Evolutionary conservation across 768 basidiomycete genomes (phyloP).

Genomic region (Phlebiopsis flavidoalba): DNA sequence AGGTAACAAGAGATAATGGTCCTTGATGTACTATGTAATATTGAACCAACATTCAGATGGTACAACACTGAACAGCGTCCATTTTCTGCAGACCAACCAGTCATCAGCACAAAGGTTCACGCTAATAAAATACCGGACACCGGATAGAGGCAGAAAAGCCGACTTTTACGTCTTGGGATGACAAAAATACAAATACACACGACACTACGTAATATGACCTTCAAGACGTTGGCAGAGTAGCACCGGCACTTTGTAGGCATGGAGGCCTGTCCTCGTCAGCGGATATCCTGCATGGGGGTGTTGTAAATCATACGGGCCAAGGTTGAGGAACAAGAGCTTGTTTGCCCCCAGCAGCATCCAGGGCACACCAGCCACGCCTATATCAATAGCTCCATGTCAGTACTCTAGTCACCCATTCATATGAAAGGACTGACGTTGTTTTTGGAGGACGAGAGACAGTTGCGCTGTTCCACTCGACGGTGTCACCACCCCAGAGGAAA

Average conservation of each 20-base stretch:
- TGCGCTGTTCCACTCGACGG: slow-evolving; percentile 51
- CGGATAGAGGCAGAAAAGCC: neutral
- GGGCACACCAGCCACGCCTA: slow-evolving; percentile 57
- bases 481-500: slow-evolving; percentile 54
- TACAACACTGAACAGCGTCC: too few species aligned
- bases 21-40: too few species aligned
- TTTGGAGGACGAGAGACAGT: slow-evolving; percentile 45
- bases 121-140: too few species aligned
- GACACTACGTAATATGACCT: neutral
- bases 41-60: too few species aligned
- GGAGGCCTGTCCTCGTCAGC: slow-evolving; percentile 56
- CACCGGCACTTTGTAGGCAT: slow-evolving; percentile 56
- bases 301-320: slow-evolving; percentile 48
- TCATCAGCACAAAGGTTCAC: too few species aligned
- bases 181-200: neutral
- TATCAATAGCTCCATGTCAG: slow-evolving; percentile 5
- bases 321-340: slow-evolving; percentile 44
- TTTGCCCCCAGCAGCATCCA: slow-evolving; percentile 39
- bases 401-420: neutral
- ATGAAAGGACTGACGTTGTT: slow-evolving; percentile 35
- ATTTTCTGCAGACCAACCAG: too few species aligned
- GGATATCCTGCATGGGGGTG: slow-evolving; percentile 56
- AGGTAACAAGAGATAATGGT: too few species aligned
- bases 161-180: neutral
- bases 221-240: slow-evolving; percentile 37